A percentile compares a stretch with the other conserved stretches of the same genome.
Evolutionary conservation across 192 early-diverging fungal genomes (phyloP).

Genomic region (Phlyctochytrium planicorne): DNA sequence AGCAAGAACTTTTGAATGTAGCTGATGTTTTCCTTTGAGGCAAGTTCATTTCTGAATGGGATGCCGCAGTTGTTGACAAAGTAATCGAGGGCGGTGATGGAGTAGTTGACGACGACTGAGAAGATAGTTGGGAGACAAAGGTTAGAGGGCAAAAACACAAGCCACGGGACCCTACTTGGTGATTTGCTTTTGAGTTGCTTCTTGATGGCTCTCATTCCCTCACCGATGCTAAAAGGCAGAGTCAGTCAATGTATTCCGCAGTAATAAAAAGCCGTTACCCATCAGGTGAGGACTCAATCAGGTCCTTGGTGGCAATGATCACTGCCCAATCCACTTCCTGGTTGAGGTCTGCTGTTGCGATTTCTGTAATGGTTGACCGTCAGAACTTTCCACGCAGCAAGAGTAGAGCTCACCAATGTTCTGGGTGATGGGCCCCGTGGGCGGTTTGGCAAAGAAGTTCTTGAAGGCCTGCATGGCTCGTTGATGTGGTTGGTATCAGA

Average conservation of each 20-base stretch:
- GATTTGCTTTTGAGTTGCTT: not conserved
- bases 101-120: slow-evolving; percentile 24
- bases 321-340: slow-evolving; percentile 15
- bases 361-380: too few relatives aligned
- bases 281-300: slow-evolving; percentile 7
- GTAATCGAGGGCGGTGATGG: slow-evolving; percentile 16
- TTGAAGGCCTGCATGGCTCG: not conserved
- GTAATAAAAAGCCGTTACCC: not conserved
- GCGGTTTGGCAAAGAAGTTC: not conserved
- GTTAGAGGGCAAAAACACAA: not conserved
- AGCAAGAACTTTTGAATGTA: slow-evolving; percentile 20
- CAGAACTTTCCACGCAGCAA: too few relatives aligned
- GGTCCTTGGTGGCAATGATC: slow-evolving; percentile 1
- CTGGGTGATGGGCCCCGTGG: not conserved
- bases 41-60: slow-evolving; percentile 12
- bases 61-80: slow-evolving; percentile 26
- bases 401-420: too few relatives aligned
- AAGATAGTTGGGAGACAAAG: too few relatives aligned
- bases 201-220: slow-evolving; percentile 3
- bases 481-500: not conserved
- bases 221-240: not conserved
- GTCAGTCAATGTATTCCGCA: not conserved
- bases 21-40: slow-evolving; percentile 7
- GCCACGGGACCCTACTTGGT: not conserved
- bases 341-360: not conserved